Evolutionary conservation across 345 rosid genomes (phyloP), one percentile per base, ranked within the genome.

Genomic region (Bruguiera parviflora): DNA sequence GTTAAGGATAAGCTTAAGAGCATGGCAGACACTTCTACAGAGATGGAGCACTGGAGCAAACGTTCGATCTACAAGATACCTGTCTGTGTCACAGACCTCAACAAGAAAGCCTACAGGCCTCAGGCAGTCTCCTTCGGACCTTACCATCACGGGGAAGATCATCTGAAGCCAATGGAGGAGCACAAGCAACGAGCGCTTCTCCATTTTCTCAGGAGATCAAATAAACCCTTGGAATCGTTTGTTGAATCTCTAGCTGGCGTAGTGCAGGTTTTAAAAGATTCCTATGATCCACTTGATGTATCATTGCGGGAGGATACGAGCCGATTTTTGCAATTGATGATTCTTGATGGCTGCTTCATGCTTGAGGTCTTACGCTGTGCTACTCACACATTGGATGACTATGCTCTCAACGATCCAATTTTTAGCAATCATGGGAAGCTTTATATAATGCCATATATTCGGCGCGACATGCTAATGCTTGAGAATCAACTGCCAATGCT

Each of bases 321-420:
- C 5, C 37, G 53, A 22, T 77, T 83, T 59, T 65, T 85, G 66
- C 70, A 71, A 61, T 22, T 85, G 74, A 85, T 81, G 89, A 77
- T 83, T 61, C 68, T 78, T 8, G 89, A 85, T 53, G 84, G 89
- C 2, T 85, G 81, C 55, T 85, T 85, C 73, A 77, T 83, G 87
- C 78, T 83, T 18, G 89, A 86, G 68, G 72, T 82, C 37, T 46
- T 86, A 7, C 68, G 80, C 6, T 25, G 49, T 1, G 46, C 28
- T 28, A 57, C 71, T 1, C 57, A 53, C 21, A 11, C 68, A 1
- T 9, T 33, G 64, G 74, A 67, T 21, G 81, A 76, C 28, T 83
- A 86, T 6, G 80, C 72, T 5, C 39, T 24, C 18, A 71, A 77
- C 58, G 87, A 86, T 49, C 86, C 90, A 0, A 46, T 86, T 35